Conservation (phyloP, 306 rosid genomes). For the Acacia acuminata region DNA sequence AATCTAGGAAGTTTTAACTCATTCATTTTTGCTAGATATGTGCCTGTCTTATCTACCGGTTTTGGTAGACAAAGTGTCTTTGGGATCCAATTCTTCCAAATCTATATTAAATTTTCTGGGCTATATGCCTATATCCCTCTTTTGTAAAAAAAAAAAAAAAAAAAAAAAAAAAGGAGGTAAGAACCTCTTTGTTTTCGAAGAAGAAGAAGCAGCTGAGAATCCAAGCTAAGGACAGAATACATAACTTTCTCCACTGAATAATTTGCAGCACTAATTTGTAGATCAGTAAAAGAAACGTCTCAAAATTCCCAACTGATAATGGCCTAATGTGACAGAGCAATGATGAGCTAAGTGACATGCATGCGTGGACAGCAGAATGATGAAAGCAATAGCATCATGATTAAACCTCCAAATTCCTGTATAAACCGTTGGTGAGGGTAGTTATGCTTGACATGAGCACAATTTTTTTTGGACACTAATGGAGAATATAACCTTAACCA, state of each 20-base stretch:
- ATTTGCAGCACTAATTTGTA: neutral
- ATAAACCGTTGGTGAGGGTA: neutral
- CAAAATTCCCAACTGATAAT: neutral
- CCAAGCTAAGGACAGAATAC: neutral
- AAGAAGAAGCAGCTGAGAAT: neutral
- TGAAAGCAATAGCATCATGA: neutral
- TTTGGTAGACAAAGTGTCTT: no score
- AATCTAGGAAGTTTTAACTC: no score
- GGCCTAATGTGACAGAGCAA: neutral
- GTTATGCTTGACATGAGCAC: slow-evolving; percentile 1
- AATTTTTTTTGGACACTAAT: neutral
- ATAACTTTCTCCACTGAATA: neutral
- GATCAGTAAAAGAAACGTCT: neutral
- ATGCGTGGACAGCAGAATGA: slow-evolving; percentile 21
- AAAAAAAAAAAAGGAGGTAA: no score
- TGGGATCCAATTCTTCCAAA: no score
- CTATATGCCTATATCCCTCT: no score
- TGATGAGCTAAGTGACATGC: neutral
- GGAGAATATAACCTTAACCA: slow-evolving; percentile 9
- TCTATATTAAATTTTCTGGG: no score
- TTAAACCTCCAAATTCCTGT: neutral
- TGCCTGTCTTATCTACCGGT: no score
- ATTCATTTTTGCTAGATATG: no score
- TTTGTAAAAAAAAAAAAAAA: no score
- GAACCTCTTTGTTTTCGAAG: no score